Percentiles rank a stretch among this genome's conserved stretches.
Conservation (phyloP, 2,329 filamentous ascomycete species). For the Talaromyces sp. region DNA sequence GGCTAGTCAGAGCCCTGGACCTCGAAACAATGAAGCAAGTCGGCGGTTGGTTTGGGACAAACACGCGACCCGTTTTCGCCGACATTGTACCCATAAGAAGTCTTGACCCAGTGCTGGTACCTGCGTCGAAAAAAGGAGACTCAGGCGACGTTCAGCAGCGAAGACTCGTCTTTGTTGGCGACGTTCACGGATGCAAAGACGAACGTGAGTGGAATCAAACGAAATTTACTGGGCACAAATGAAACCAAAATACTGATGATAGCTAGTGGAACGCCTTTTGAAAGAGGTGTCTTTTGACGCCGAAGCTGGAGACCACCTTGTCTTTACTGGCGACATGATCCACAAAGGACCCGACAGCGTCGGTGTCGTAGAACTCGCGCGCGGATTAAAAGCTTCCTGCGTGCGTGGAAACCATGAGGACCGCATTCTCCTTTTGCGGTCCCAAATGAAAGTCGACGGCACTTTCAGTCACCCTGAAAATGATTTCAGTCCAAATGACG, state of each 20-base stretch:
- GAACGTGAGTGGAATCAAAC: slow-evolving; percentile 47
- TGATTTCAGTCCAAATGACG: slow-evolving; percentile 27
- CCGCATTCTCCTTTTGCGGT: slow-evolving; percentile 65
- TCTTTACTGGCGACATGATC: slow-evolving; percentile 75
- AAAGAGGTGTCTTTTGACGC: slow-evolving; percentile 60
- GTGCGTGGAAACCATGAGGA: slow-evolving; percentile 95
- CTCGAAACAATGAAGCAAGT: slow-evolving; percentile 20
- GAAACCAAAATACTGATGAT: slow-evolving; percentile 3
- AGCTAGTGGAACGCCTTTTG: slow-evolving; percentile 55
- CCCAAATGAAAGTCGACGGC: slow-evolving; percentile 34
- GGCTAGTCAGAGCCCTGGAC: slow-evolving; percentile 28
- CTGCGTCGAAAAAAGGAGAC: slow-evolving; percentile 25
- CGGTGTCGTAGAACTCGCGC: slow-evolving; percentile 72
- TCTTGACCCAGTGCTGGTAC: slow-evolving; percentile 46
- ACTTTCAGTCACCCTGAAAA: slow-evolving; percentile 14
- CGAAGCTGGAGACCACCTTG: slow-evolving; percentile 62
- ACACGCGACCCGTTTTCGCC: slow-evolving; percentile 45
- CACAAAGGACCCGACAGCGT: slow-evolving; percentile 80
- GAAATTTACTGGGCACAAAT: no score
- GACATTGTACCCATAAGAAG: slow-evolving; percentile 48
- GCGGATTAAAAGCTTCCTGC: slow-evolving; percentile 68
- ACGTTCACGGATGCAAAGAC: slow-evolving; percentile 82
- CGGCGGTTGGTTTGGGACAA: slow-evolving; percentile 43
- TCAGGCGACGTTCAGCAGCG: slow-evolving; percentile 29
- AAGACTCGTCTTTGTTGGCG: slow-evolving; percentile 76